Base-by-base conservation (phyloP, 192 early-diverging fungal genomes). In the Podila horticola region DNA sequence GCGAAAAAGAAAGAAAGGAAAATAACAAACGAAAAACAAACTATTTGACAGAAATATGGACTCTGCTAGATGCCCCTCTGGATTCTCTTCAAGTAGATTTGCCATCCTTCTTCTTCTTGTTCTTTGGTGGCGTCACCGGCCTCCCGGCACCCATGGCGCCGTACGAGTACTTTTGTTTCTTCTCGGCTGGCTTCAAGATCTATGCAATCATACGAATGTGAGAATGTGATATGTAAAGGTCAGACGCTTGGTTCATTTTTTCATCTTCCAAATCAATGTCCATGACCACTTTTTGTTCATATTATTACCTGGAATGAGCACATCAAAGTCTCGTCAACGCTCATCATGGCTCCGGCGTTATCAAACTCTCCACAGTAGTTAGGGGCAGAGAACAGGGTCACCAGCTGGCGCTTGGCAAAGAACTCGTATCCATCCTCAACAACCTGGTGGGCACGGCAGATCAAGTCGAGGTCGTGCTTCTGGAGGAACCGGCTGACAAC, bases 351-450 rank as follows among this genome's bases (percentile, higher is more conserved):
- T 30, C 94, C 94, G 8, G 94, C 94, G 76, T 95, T 95, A 69
- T 95, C 94, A 77, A 95, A 95, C 82, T 95, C 94, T 28, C 96
- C 96, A 76, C 97, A 98, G 68, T 98, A 98, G 71, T 97, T 97
- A 31, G 97, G 97, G 41, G 96, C 97, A 34, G 94, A 96, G 82
- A 99, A 99, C 73, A 99, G 83, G 13, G 97, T 99, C 33, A 99
- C 97, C 51, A 99, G 77, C 71, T 97, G 94, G 34, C 97, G 90
- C 85, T 97, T 97, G 55, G 96, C 96, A 90, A 99, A 99, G 81
- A 99, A 99, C 82, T 99, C 97, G 83, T 99, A 99, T 19, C 97
- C 97, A 82, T 99, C 97, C 74, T 99, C 97, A 10, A 97, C 96
- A 11, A 99, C 97, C 86, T 98, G 96, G 88, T 99, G 97, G 22